phyloP scores from a whole-genome alignment of 192 early-diverging fungal species.

The Spizellomyces punctatus region DNA sequence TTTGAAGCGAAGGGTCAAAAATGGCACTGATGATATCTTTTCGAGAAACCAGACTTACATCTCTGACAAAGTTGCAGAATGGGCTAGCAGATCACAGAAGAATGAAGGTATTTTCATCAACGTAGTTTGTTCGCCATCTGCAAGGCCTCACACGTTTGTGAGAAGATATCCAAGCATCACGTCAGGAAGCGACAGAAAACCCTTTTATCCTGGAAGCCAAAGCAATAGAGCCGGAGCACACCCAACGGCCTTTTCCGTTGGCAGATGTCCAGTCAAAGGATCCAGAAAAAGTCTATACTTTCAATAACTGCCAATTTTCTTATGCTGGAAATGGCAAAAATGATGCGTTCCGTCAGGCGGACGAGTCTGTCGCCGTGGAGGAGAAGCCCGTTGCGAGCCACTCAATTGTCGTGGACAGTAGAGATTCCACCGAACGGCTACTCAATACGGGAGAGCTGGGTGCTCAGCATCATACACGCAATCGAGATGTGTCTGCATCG shows the following conservation, averaged over 20 bases:
- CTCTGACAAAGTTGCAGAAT: not conserved
- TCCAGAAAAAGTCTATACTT: not conserved
- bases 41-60: not conserved
- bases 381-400: not conserved
- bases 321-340: not conserved
- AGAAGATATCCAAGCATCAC: not conserved
- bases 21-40: not conserved
- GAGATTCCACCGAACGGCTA: not conserved
- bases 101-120: not conserved
- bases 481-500: not conserved
- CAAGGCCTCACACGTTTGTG: not conserved
- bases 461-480: not conserved
- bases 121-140: no score
- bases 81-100: not conserved
- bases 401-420: not conserved
- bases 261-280: not conserved
- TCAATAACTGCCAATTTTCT: conserved; percentile 10
- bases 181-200: not conserved
- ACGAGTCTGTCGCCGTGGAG: not conserved
- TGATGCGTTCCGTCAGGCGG: no score
- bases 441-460: not conserved
- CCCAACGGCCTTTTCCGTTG: no score
- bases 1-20: not conserved
- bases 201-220: no score
- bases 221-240: no score